A percentile compares a stretch with the other conserved stretches of the same genome.
Conservation (phyloP, 2,329 filamentous ascomycete species). For the Cadophora sp. region DNA sequence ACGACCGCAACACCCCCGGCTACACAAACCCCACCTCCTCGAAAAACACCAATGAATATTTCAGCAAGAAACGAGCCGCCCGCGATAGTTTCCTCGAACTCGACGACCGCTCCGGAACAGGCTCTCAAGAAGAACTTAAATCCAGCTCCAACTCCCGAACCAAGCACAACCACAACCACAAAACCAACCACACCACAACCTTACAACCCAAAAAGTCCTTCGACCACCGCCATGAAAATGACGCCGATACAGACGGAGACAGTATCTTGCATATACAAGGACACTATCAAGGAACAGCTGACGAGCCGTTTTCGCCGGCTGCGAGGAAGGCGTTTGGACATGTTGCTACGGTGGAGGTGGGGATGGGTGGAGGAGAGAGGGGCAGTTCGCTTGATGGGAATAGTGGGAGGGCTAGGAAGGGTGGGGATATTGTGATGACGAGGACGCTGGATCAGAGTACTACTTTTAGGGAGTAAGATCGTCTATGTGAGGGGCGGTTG, state of each 20-base stretch:
- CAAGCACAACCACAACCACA: neutral
- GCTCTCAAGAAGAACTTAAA: slow-evolving; percentile 1
- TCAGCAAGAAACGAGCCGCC: slow-evolving; percentile 1
- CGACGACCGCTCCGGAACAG: slow-evolving; percentile 12
- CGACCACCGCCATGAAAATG: neutral
- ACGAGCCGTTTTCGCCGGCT: neutral
- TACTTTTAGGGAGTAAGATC: neutral
- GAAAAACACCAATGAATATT: neutral
- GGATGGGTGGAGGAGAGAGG: neutral
- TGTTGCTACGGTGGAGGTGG: slow-evolving; percentile 6
- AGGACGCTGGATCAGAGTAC: slow-evolving; percentile 12
- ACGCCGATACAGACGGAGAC: neutral
- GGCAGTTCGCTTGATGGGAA: neutral
- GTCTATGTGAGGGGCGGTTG: neutral
- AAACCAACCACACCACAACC: neutral
- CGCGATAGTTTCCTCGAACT: slow-evolving; percentile 15
- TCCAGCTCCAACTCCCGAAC: neutral
- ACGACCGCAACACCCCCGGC: neutral
- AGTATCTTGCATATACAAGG: neutral
- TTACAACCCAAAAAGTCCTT: neutral
- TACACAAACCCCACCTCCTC: neutral
- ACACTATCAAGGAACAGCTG: neutral
- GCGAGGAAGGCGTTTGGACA: neutral
- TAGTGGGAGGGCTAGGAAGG: neutral
- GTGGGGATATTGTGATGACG: slow-evolving; percentile 13